phyloP scores from a whole-genome alignment of 495 filamentous ascomycete species.

The Aspergillus wentii region DNA sequence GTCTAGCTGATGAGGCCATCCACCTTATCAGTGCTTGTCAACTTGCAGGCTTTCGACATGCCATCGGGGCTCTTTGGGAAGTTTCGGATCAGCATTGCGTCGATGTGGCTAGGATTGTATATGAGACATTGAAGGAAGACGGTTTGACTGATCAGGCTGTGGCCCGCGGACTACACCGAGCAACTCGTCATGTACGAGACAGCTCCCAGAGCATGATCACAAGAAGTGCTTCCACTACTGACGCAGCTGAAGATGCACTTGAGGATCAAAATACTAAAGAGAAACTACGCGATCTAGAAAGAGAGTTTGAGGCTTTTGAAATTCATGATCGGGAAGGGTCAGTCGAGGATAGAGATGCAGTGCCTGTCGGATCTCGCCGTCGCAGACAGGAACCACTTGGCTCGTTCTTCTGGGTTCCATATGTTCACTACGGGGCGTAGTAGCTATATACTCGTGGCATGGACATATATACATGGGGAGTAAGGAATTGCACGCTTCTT shows the following conservation, averaged over 20 bases:
- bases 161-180: constrained; percentile 13
- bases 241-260: neutral
- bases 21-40: constrained; percentile 30
- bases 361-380: neutral
- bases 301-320: too few species aligned
- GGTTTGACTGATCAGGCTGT: constrained; percentile 21
- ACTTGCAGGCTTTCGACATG: constrained; percentile 32
- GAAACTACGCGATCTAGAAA: too few species aligned
- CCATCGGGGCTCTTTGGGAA: constrained; percentile 26
- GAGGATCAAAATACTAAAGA: too few species aligned
- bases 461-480: too few species aligned
- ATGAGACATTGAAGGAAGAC: constrained; percentile 15
- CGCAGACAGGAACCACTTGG: neutral
- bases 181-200: neutral
- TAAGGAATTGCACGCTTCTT: too few species aligned
- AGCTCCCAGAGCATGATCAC: neutral
- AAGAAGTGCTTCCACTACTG: neutral
- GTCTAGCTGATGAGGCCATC: constrained; percentile 26
- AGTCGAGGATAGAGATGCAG: neutral
- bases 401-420: constrained; percentile 8
- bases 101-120: constrained; percentile 20
- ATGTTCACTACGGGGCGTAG: constrained; percentile 10
- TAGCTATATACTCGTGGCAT: too few species aligned
- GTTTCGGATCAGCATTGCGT: constrained; percentile 19
- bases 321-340: too few species aligned